Conservation (phyloP, 2,329 filamentous ascomycete genomes). For the Beauveria brongniartii region DNA sequence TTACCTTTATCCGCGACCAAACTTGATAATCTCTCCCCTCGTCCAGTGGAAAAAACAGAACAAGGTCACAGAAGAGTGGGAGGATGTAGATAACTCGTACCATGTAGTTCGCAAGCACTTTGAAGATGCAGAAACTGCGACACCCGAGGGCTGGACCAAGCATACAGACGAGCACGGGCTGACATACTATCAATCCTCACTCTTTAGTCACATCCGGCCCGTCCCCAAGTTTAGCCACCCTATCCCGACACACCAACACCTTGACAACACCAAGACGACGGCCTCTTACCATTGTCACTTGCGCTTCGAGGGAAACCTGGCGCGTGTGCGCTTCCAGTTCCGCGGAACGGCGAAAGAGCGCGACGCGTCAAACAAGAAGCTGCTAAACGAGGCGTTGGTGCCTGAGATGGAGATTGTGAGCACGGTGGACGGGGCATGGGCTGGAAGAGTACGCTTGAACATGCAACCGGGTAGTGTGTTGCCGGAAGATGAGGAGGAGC, state of each 20-base stretch:
- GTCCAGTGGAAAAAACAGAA: constrained; percentile 8
- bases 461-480: neutral
- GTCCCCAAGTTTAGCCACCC: constrained; percentile 6
- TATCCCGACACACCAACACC: neutral
- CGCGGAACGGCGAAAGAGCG: neutral
- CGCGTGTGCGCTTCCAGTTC: constrained; percentile 1
- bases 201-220: neutral
- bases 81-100: constrained; percentile 10
- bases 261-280: neutral
- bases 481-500: neutral
- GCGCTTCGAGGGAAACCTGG: constrained; percentile 6
- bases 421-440: neutral
- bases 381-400: neutral
- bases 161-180: neutral
- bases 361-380: neutral
- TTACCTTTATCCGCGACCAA: constrained; percentile 1
- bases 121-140: neutral
- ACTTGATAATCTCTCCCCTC: neutral
- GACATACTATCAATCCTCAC: constrained; percentile 8
- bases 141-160: constrained; percentile 9
- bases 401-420: constrained; percentile 9
- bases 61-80: constrained; percentile 3
- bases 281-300: neutral
- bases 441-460: constrained; percentile 7
- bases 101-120: constrained; percentile 8